These are phyloP conservation scores for Lippia alba DNA, from an alignment of 305 asterid genomes.

Conservation along the genomic window DNA sequence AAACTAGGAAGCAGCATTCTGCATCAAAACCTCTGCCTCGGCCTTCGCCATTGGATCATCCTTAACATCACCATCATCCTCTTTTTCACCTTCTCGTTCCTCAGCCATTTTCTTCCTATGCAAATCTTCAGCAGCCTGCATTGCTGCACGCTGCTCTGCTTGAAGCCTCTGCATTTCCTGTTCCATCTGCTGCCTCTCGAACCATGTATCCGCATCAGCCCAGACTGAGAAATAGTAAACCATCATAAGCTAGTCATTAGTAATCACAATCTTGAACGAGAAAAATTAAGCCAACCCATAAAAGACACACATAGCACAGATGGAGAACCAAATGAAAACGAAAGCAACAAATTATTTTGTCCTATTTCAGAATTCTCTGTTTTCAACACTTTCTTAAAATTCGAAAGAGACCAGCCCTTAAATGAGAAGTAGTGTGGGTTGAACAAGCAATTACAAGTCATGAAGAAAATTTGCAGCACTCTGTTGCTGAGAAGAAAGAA, in stretches of 20 bases:
- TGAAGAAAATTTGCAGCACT: not conserved
- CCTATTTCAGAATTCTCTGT: too few species aligned
- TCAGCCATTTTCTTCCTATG: slow-evolving; percentile 84
- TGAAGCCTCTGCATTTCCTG: slow-evolving; percentile 80
- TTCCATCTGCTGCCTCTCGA: slow-evolving; percentile 74
- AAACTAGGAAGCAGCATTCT: slow-evolving; percentile 46
- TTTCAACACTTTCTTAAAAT: not conserved
- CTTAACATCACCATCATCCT: slow-evolving; percentile 46
- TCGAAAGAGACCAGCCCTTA: not conserved
- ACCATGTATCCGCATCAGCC: slow-evolving; percentile 87
- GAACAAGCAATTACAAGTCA: not conserved
- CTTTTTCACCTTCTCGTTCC: slow-evolving; percentile 91
- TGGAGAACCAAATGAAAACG: too few species aligned
- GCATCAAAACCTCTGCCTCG: slow-evolving; percentile 76
- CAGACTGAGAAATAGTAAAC: slow-evolving; percentile 52
- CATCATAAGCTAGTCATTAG: slow-evolving; percentile 9
- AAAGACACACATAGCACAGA: too few species aligned
- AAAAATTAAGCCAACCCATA: too few species aligned
- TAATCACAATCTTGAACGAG: not conserved
- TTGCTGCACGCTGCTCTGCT: slow-evolving; percentile 79
- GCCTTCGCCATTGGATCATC: slow-evolving; percentile 86
- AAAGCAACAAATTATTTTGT: too few species aligned
- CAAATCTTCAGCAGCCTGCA: slow-evolving; percentile 82
- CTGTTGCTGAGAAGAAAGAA: not conserved
- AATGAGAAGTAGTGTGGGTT: not conserved